Conservation (phyloP, 257 asterid species). For the Petunia secreta region DNA sequence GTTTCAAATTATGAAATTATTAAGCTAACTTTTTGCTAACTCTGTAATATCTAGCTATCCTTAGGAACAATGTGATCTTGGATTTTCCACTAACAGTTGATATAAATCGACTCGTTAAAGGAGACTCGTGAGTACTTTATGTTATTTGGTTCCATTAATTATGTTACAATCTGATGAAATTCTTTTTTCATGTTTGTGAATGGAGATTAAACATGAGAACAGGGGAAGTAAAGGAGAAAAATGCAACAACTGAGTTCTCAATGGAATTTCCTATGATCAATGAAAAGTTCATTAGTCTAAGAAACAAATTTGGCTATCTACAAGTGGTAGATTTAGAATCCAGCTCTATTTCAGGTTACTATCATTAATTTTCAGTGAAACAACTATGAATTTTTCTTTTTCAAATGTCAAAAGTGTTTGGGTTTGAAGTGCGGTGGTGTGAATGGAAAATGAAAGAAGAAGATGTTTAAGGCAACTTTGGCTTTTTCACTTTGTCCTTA, state of each 20-base stretch:
- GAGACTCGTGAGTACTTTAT: slow-evolving; percentile 1
- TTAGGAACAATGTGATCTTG: slow-evolving; percentile 64
- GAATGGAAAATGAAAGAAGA: too few relatives aligned
- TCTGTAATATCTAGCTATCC: background rate
- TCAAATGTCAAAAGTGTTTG: too few relatives aligned
- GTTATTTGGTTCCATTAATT: background rate
- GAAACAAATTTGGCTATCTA: slow-evolving; percentile 56
- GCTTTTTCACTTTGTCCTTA: too few relatives aligned
- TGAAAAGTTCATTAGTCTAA: slow-evolving; percentile 42
- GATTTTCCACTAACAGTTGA: slow-evolving; percentile 66
- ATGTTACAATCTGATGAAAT: background rate
- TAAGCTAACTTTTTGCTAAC: background rate
- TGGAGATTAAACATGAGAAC: slow-evolving; percentile 66
- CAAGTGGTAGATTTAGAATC: slow-evolving; percentile 46
- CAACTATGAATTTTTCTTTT: background rate
- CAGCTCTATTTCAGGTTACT: slow-evolving; percentile 55
- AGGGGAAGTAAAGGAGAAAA: slow-evolving; percentile 53
- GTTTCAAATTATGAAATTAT: background rate
- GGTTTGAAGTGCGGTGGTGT: too few relatives aligned
- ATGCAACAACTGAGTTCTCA: slow-evolving; percentile 49
- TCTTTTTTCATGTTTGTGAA: slow-evolving; percentile 49
- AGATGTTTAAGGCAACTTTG: slow-evolving; percentile 52
- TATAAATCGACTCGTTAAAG: slow-evolving; percentile 45
- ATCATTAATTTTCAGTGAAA: background rate
- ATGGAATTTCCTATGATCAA: slow-evolving; percentile 74